These are phyloP conservation scores for Xylaria venustula DNA, from an alignment of 495 filamentous ascomycete genomes.

Conservation along the genomic window DNA sequence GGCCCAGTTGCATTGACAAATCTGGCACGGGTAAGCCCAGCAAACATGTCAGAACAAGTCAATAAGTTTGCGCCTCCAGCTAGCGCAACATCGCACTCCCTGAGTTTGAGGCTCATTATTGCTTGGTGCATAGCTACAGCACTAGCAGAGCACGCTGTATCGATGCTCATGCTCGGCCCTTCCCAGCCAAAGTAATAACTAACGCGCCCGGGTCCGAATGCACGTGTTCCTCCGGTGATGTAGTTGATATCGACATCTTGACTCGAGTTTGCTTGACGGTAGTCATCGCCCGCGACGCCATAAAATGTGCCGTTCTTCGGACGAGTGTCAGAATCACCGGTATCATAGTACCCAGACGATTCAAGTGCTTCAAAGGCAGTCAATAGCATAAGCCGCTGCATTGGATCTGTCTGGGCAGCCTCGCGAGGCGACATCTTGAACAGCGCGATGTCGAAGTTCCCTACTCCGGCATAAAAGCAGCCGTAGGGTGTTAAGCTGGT, in stretches of 20 bases:
- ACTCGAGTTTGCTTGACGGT: slow-evolving; percentile 70
- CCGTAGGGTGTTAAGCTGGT: slow-evolving; percentile 67
- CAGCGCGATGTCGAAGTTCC: too few relatives aligned
- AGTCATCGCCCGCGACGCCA: slow-evolving; percentile 78
- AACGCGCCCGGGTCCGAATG: slow-evolving; percentile 56
- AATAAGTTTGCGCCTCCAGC: slow-evolving; percentile 63
- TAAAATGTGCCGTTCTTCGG: slow-evolving; percentile 68
- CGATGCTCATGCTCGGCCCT: slow-evolving; percentile 40
- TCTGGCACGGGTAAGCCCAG: slow-evolving; percentile 47
- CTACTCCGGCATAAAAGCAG: slow-evolving; percentile 29
- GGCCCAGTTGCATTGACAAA: slow-evolving; percentile 20
- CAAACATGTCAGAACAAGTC: slow-evolving; percentile 68
- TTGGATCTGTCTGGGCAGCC: too few relatives aligned
- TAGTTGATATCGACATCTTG: slow-evolving; percentile 80
- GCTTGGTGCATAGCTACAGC: slow-evolving; percentile 33
- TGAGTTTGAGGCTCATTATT: slow-evolving; percentile 65
- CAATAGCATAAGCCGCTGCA: too few relatives aligned
- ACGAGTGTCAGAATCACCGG: background rate
- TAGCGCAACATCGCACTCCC: slow-evolving; percentile 62
- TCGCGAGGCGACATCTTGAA: too few relatives aligned
- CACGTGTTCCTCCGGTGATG: slow-evolving; percentile 72
- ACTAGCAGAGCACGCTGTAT: slow-evolving; percentile 42
- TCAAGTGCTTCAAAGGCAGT: too few relatives aligned
- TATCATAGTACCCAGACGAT: too few relatives aligned
- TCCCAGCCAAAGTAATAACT: slow-evolving; percentile 43